phyloP scores from a whole-genome alignment of 352 stramenopile species.

The Hyphochytrium catenoides region DNA sequence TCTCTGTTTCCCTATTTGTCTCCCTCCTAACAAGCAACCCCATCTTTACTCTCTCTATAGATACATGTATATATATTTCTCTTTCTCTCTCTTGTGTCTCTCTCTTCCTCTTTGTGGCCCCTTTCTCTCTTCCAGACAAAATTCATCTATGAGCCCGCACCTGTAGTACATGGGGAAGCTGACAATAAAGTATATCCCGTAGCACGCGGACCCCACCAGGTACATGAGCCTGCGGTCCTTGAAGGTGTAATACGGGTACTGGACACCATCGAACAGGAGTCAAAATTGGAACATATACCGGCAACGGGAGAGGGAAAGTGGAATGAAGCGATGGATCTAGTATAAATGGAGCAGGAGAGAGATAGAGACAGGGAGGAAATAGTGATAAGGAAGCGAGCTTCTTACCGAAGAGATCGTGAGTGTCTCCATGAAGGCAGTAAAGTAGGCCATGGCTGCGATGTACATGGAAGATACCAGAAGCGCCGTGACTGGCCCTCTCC shows the following conservation, averaged over 20 bases:
- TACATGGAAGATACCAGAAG: constrained; percentile 25
- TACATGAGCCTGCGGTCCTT: constrained; percentile 41
- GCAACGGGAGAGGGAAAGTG: no score
- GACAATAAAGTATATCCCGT: constrained; percentile 75
- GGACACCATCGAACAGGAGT: no score
- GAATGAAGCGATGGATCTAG: no score
- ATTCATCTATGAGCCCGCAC: constrained; percentile 3
- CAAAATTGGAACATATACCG: no score
- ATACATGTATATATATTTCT: constrained; percentile 19
- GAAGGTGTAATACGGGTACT: constrained; percentile 66
- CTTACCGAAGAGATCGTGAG: constrained; percentile 62
- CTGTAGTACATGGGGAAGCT: constrained; percentile 23
- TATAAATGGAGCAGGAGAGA: no score
- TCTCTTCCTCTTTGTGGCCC: not conserved
- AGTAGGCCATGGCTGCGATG: constrained; percentile 18
- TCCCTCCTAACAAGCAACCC: constrained; percentile 7
- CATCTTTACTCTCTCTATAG: constrained; percentile 23
- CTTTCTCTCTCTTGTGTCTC: constrained; percentile 1
- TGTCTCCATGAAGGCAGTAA: constrained; percentile 70
- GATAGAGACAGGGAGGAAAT: no score
- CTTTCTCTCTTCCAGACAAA: no score
- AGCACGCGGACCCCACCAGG: constrained; percentile 39
- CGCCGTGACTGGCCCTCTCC: constrained; percentile 18
- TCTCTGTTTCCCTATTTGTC: constrained; percentile 22
- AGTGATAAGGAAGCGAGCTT: no score